Base-by-base conservation (phyloP, 495 filamentous ascomycete genomes). In the Trichocladium antarcticum region DNA sequence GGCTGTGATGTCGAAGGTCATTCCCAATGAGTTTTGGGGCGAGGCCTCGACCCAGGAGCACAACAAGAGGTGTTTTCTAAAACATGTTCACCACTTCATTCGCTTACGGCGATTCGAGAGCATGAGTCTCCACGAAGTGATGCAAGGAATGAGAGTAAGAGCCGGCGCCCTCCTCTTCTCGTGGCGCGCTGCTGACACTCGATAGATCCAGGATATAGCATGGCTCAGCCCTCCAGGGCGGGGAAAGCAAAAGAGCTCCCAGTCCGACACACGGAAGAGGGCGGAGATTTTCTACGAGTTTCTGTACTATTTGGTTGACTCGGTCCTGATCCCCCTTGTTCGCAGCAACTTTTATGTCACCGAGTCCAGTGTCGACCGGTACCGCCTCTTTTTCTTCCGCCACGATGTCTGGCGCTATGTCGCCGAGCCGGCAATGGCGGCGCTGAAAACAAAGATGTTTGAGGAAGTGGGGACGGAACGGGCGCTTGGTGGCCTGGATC, bases 291-390 rank as follows among this genome's bases (percentile, higher is more conserved):
- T 95, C 27, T 65, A 79, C 40, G 92, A 98, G 58, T 81, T 96
- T 46, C 53, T 96, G 0, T 97, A 95, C 66, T 98, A 89, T 63
- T 51, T 94, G 2, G 89, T 97, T 54, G 90, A 98, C 56, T 94
- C 88, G 0, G 70, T 97, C 22, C 57, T 98, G 15, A 86, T 96
- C 51, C 92, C 92, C 6, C 76, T 97, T 1, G 75, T 98, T 42
- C 81, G 87, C 14, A 75, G 76, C 17, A 85, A 92, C 57, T 98
- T 98, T 55, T 87, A 98, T 56, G 86, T 96, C 20, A 98, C 92
- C 1, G 92, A 98, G 62, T 90, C 87, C 1, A 86, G 80, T 54
- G 68, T 73, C 6, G 82, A 96, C 57, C 75, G 79, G 20, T 87
- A 93, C 57, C 80, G 80, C 6, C 68, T 97, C 0, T 95, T 95